Conservation (phyloP, 2,329 filamentous ascomycete genomes). For the Penicillium verrucosum region DNA sequence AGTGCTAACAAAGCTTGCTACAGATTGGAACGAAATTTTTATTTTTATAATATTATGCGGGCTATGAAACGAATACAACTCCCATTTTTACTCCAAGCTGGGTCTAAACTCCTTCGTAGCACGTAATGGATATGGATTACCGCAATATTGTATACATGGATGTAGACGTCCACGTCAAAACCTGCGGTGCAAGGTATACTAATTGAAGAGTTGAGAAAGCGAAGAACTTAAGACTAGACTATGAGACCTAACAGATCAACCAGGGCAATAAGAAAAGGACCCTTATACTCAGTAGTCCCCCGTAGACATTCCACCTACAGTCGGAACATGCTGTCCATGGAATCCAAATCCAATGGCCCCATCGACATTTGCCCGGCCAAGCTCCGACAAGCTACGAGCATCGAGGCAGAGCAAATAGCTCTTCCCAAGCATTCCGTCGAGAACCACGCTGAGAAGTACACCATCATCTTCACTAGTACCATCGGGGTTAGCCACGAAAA, state of each 20-base stretch:
- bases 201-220: neutral
- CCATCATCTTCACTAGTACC: conserved; percentile 50
- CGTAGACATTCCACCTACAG: conserved; percentile 20
- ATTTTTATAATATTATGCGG: too few species aligned
- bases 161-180: neutral
- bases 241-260: neutral
- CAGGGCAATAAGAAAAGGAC: neutral
- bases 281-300: conserved; percentile 24
- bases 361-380: conserved; percentile 50
- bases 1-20: too few species aligned
- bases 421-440: conserved; percentile 49
- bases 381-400: conserved; percentile 49
- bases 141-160: too few species aligned
- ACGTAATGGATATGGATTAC: too few species aligned
- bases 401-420: conserved; percentile 55
- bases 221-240: neutral
- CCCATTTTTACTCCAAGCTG: too few species aligned
- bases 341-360: conserved; percentile 53
- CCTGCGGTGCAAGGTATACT: neutral
- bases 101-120: too few species aligned
- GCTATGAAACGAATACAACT: too few species aligned
- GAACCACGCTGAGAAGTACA: conserved; percentile 51
- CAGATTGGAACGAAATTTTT: too few species aligned
- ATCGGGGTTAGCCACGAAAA: conserved; percentile 46
- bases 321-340: conserved; percentile 47